phyloP scores from a whole-genome alignment of 345 rosid species.

The Aegle marmelos region DNA sequence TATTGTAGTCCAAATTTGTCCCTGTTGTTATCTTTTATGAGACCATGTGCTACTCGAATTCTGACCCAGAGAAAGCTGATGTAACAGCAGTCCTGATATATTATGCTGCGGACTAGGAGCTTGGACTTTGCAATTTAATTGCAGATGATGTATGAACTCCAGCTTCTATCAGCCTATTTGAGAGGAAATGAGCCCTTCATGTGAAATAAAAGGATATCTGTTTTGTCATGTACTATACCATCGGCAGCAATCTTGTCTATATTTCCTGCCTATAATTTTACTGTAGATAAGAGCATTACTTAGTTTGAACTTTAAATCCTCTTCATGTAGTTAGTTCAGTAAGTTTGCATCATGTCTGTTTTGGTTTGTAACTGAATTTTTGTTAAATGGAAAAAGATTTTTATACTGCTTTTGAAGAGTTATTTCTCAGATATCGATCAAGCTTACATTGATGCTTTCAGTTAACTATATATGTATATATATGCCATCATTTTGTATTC shows the following conservation, averaged over 20 bases:
- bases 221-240: not conserved
- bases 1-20: constrained; percentile 23
- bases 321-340: not conserved
- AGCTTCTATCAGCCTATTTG: not conserved
- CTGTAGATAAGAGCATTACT: not conserved
- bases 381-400: not conserved
- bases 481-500: no score
- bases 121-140: constrained; percentile 12
- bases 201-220: constrained; percentile 13
- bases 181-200: not conserved
- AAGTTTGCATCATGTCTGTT: not conserved
- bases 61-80: constrained; percentile 7
- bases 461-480: no score
- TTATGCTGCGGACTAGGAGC: constrained; percentile 11
- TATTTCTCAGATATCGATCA: not conserved
- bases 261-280: not conserved
- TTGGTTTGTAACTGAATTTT: not conserved
- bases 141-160: not conserved
- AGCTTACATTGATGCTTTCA: not conserved
- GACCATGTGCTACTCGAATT: constrained; percentile 1
- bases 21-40: not conserved
- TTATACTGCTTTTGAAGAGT: not conserved
- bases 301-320: not conserved
- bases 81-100: constrained; percentile 13
- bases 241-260: not conserved